Evolutionary conservation across 2,329 filamentous ascomycete species (phyloP).

Genomic region (Sordariomycetes sp.): DNA sequence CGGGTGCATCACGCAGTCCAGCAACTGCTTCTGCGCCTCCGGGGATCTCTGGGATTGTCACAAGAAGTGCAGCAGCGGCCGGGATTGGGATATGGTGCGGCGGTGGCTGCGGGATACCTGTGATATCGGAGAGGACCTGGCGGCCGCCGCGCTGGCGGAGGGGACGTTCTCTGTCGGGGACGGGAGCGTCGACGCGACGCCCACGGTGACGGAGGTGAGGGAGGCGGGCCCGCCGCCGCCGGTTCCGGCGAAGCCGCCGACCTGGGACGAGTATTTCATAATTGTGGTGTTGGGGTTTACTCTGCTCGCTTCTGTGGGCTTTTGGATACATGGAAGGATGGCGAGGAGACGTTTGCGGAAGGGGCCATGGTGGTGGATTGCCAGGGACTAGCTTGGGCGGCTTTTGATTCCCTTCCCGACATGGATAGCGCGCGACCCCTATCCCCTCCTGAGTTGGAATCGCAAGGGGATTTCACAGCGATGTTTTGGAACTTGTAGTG

Average conservation of each 20-base stretch:
- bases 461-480: too few species aligned
- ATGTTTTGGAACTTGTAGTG: too few species aligned
- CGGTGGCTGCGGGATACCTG: background rate
- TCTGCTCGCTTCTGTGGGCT: background rate
- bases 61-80: background rate
- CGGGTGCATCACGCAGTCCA: background rate
- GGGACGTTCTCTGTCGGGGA: background rate
- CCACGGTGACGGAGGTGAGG: background rate
- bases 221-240: background rate
- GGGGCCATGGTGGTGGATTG: too few species aligned
- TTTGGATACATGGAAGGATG: too few species aligned
- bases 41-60: background rate
- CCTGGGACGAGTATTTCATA: background rate
- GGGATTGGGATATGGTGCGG: background rate
- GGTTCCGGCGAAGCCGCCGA: background rate
- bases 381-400: too few species aligned
- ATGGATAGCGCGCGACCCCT: too few species aligned
- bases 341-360: too few species aligned
- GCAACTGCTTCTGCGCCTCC: background rate
- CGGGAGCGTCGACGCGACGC: background rate
- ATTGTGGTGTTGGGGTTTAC: background rate
- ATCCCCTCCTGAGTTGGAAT: too few species aligned
- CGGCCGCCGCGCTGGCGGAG: background rate
- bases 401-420: too few species aligned
- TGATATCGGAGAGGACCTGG: background rate